These are phyloP conservation scores for Talaromyces proteolyticus DNA, from an alignment of 495 filamentous ascomycete genomes.

Conservation along the genomic window DNA sequence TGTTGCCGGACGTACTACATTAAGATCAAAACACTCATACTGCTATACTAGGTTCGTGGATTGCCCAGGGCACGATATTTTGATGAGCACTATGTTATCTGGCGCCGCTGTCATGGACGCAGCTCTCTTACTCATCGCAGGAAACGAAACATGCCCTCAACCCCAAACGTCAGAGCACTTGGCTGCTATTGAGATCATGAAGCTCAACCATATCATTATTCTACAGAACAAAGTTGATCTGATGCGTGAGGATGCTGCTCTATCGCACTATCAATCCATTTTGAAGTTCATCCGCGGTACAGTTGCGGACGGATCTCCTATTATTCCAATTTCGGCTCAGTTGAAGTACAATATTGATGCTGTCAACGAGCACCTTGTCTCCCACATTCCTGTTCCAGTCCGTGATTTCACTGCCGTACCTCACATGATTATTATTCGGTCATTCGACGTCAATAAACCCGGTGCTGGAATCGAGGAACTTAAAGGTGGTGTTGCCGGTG, in stretches of 20 bases:
- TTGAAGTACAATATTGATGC: slow-evolving; percentile 99
- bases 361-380: slow-evolving; percentile 88
- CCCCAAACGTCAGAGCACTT: slow-evolving; percentile 99
- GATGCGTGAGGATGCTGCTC: slow-evolving; percentile 88
- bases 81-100: slow-evolving; percentile 99
- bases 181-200: slow-evolving; percentile 99
- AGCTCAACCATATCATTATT: slow-evolving; percentile 96
- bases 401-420: slow-evolving; percentile 86
- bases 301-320: slow-evolving; percentile 89
- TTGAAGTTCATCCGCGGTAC: slow-evolving; percentile 97
- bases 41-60: slow-evolving; percentile 74
- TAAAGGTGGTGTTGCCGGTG: slow-evolving; percentile 98
- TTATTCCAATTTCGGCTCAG: slow-evolving; percentile 97
- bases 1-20: neutral
- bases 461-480: slow-evolving; percentile 99
- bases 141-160: slow-evolving; percentile 97
- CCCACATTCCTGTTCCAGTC: slow-evolving; percentile 84
- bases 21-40: neutral
- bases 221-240: slow-evolving; percentile 99
- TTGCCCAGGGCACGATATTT: slow-evolving; percentile 99
- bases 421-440: slow-evolving; percentile 98
- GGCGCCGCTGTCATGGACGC: slow-evolving; percentile 99
- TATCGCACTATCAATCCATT: slow-evolving; percentile 91
- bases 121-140: slow-evolving; percentile 90
- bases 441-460: slow-evolving; percentile 99